Percentiles rank a stretch among this genome's conserved stretches.
phyloP scores from a whole-genome alignment of 2,329 filamentous ascomycete species.

The Trichoderma endophyticum region DNA sequence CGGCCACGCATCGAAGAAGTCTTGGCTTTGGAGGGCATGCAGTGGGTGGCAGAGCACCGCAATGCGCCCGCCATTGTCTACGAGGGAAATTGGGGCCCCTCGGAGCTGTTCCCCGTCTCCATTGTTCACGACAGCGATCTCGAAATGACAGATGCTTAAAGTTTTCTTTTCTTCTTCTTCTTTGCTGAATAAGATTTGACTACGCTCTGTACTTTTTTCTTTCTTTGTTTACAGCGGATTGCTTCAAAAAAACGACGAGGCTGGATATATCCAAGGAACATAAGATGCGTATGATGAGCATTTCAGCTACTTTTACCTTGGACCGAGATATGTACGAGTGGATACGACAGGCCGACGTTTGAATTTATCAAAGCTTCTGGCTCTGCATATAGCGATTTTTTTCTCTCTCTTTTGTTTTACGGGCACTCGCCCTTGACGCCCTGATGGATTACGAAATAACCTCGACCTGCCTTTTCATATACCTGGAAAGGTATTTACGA shows the following conservation, averaged over 20 bases:
- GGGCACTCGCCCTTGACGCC: constrained; percentile 19
- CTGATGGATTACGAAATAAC: constrained; percentile 23
- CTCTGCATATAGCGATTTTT: constrained; percentile 15
- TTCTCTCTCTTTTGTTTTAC: background rate
- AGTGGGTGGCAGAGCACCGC: constrained; percentile 74
- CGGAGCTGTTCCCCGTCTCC: constrained; percentile 44
- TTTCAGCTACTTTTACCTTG: constrained; percentile 23
- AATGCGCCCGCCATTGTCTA: constrained; percentile 90
- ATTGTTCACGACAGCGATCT: constrained; percentile 45
- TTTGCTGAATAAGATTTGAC: background rate
- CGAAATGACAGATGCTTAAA: constrained; percentile 58
- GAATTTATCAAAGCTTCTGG: constrained; percentile 18
- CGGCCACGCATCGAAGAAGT: constrained; percentile 75
- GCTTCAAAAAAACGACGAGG: constrained; percentile 25
- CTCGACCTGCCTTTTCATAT: constrained; percentile 23
- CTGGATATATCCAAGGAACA: constrained; percentile 32
- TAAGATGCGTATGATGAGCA: constrained; percentile 21
- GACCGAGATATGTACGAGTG: constrained; percentile 26
- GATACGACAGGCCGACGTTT: constrained; percentile 22
- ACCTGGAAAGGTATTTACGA: constrained; percentile 30
- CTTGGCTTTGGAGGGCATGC: constrained; percentile 67
- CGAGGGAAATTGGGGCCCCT: constrained; percentile 93
- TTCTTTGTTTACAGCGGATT: background rate
- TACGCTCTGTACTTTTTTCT: background rate
- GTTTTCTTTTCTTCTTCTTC: background rate